phyloP scores from a whole-genome alignment of 108 stramenopile species.

The Cyclotella choctawhatcheeana region DNA sequence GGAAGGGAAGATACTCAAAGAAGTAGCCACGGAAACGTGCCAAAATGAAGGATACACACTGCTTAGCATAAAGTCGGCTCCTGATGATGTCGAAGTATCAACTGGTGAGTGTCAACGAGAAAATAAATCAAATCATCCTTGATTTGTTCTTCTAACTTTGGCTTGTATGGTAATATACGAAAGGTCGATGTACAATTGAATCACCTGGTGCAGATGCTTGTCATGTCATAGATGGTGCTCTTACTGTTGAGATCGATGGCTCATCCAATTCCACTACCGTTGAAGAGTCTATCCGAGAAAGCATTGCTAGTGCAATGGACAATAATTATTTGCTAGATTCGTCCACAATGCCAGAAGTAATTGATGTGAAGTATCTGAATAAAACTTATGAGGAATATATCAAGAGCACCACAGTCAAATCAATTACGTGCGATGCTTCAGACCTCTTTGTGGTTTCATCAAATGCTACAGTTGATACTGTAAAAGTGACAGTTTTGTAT shows the following conservation, averaged over 20 bases:
- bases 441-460: not conserved
- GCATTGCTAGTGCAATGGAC: conserved; percentile 20
- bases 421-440: conserved; percentile 13
- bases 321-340: conserved; percentile 19
- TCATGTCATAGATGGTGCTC: conserved; percentile 27
- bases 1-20: conserved; percentile 25
- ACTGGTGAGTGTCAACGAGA: not conserved
- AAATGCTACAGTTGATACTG: not conserved
- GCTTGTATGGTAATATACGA: not conserved
- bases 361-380: conserved; percentile 34
- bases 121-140: not conserved
- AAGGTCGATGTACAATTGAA: conserved; percentile 27
- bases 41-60: not conserved
- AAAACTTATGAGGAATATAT: conserved; percentile 32
- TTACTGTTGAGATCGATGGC: conserved; percentile 19
- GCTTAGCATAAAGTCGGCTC: conserved; percentile 6
- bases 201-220: conserved; percentile 28
- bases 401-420: not conserved
- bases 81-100: conserved; percentile 10
- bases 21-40: conserved; percentile 13
- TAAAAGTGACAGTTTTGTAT: conserved; percentile 15
- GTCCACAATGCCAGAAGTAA: conserved; percentile 26
- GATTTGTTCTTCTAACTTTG: not conserved
- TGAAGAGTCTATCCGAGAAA: conserved; percentile 20
- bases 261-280: conserved; percentile 10